A percentile compares a stretch with the other conserved stretches of the same genome.
Conservation (phyloP, 371 early-diverging fungal species). For the Coemansia sp. region DNA sequence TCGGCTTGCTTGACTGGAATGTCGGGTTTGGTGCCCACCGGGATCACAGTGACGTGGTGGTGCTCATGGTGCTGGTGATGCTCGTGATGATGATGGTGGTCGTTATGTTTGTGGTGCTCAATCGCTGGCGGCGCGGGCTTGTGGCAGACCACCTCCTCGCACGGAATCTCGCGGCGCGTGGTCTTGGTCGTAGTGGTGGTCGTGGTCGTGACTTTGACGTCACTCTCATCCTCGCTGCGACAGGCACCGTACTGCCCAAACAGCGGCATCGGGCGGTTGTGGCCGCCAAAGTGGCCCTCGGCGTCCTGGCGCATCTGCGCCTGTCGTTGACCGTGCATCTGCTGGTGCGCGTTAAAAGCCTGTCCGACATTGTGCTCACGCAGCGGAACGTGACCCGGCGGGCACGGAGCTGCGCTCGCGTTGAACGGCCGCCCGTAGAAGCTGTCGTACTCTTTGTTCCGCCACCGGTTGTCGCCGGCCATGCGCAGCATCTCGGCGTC, state of each 20-base stretch:
- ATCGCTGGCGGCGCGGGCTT: slow-evolving; percentile 14
- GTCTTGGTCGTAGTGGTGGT: slow-evolving; percentile 44
- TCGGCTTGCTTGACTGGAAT: slow-evolving; percentile 21
- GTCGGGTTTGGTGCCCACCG: slow-evolving; percentile 31
- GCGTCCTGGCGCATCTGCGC: slow-evolving; percentile 33
- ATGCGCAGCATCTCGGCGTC: slow-evolving; percentile 42
- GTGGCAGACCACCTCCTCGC: slow-evolving; percentile 15
- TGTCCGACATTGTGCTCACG: slow-evolving; percentile 29
- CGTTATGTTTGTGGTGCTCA: slow-evolving; percentile 1
- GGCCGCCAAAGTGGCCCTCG: slow-evolving; percentile 22
- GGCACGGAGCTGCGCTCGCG: slow-evolving; percentile 3
- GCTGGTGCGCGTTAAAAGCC: slow-evolving; percentile 26
- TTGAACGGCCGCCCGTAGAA: slow-evolving; percentile 33
- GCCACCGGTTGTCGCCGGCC: slow-evolving; percentile 41
- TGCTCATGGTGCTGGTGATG: slow-evolving; percentile 9
- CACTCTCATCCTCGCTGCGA: slow-evolving; percentile 18
- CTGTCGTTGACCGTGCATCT: slow-evolving; percentile 33
- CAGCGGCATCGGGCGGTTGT: slow-evolving; percentile 26
- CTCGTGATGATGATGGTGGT: slow-evolving; percentile 14
- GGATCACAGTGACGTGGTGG: slow-evolving; percentile 20
- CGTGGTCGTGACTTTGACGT: slow-evolving; percentile 37
- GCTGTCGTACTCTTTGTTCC: slow-evolving; percentile 13
- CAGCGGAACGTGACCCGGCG: slow-evolving; percentile 30
- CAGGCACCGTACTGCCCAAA: slow-evolving; percentile 12
- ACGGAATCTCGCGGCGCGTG: slow-evolving; percentile 12